These are phyloP conservation scores for Psilocybe subaeruginosa DNA, from an alignment of 768 basidiomycete genomes.

Conservation along the genomic window DNA sequence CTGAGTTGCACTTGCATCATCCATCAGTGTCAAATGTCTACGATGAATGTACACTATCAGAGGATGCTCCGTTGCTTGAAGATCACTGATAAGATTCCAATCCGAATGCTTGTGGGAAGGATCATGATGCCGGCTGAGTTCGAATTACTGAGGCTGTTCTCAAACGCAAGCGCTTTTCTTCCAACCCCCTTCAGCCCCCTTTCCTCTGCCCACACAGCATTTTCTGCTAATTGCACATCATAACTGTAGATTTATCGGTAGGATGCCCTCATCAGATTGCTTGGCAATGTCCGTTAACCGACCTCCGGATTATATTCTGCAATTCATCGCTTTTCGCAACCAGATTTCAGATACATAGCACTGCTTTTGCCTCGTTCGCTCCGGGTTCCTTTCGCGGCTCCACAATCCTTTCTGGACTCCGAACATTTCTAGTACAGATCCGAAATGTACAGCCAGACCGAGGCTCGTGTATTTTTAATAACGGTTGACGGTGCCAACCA, in stretches of 20 bases:
- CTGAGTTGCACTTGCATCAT: background rate
- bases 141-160: constrained; percentile 9
- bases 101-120: background rate
- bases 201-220: constrained; percentile 7
- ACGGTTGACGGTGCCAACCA: constrained; percentile 5
- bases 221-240: constrained; percentile 2
- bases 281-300: constrained; percentile 3
- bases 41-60: constrained; percentile 8
- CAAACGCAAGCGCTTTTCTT: constrained; percentile 1
- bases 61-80: background rate
- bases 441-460: constrained; percentile 5
- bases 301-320: constrained; percentile 5
- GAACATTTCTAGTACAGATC: constrained; percentile 7
- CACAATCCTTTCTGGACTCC: background rate
- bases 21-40: constrained; percentile 8
- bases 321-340: constrained; percentile 5
- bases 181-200: constrained; percentile 3
- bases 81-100: constrained; percentile 13
- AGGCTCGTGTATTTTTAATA: constrained; percentile 8
- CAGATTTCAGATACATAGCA: constrained; percentile 4
- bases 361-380: constrained; percentile 5
- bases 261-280: constrained; percentile 3
- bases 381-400: background rate
- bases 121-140: constrained; percentile 3
- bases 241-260: background rate